Evolutionary conservation across 176 grass and related monocot genomes (phyloP).

Genomic region (Eragrostis nindensis): DNA sequence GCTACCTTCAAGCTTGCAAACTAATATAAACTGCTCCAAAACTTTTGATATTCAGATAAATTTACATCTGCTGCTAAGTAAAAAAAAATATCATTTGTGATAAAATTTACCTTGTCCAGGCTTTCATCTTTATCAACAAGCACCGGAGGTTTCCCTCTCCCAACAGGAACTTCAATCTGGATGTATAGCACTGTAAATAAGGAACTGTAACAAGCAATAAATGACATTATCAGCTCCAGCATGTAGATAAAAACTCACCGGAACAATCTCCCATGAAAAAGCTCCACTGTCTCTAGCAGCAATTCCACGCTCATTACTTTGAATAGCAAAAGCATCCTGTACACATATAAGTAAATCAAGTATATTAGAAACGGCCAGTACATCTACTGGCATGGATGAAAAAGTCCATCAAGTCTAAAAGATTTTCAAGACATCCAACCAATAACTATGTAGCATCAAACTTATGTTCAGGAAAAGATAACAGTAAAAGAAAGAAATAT

Average conservation of each 20-base stretch:
- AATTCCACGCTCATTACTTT: slow-evolving; percentile 96
- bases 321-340: slow-evolving; percentile 87
- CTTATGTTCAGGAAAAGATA: not conserved
- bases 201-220: slow-evolving; percentile 12
- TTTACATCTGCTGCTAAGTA: not conserved
- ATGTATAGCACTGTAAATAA: slow-evolving; percentile 30
- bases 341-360: slow-evolving; percentile 35
- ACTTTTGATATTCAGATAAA: not conserved
- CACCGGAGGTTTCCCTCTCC: slow-evolving; percentile 74
- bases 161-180: slow-evolving; percentile 89
- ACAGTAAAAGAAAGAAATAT: not conserved
- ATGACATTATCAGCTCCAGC: not conserved
- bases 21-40: not conserved
- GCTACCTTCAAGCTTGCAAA: not conserved
- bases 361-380: slow-evolving; percentile 5
- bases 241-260: slow-evolving; percentile 52
- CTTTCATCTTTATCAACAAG: slow-evolving; percentile 88
- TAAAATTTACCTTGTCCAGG: slow-evolving; percentile 71
- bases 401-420: not conserved
- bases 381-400: not conserved
- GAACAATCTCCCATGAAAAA: slow-evolving; percentile 92
- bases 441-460: not conserved
- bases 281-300: slow-evolving; percentile 82
- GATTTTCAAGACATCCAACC: not conserved
- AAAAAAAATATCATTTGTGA: not conserved